These are phyloP conservation scores for sunflower (Helianthus annuus) DNA, from an alignment of 129 eudicot genomes.

Conservation along the genomic window HanXRQr2.0-SUNRISE NC_035438.2:31579961-31580460, in stretches of 20 bases:
- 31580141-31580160: background rate
- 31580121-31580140: conserved; percentile 21
- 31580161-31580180: conserved; percentile 8
- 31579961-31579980: conserved; percentile 46
- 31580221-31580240: conserved; percentile 35
- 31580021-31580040: conserved; percentile 35
- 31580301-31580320: background rate
- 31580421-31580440: background rate
- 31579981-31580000: conserved; percentile 35
- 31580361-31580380: background rate
- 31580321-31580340: conserved; percentile 5
- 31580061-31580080: conserved; percentile 23
- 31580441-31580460: background rate
- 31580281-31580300: conserved; percentile 18
- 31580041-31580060: conserved; percentile 33
- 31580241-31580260: conserved; percentile 30
- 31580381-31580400: background rate
- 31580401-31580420: background rate
- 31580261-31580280: conserved; percentile 26
- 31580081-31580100: conserved; percentile 23
- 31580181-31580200: conserved; percentile 11
- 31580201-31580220: conserved; percentile 17
- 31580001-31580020: conserved; percentile 41
- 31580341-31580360: background rate
- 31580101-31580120: conserved; percentile 17